Evolutionary conservation across 495 filamentous ascomycete genomes (phyloP).

Genomic region (Penicillium angulare): DNA sequence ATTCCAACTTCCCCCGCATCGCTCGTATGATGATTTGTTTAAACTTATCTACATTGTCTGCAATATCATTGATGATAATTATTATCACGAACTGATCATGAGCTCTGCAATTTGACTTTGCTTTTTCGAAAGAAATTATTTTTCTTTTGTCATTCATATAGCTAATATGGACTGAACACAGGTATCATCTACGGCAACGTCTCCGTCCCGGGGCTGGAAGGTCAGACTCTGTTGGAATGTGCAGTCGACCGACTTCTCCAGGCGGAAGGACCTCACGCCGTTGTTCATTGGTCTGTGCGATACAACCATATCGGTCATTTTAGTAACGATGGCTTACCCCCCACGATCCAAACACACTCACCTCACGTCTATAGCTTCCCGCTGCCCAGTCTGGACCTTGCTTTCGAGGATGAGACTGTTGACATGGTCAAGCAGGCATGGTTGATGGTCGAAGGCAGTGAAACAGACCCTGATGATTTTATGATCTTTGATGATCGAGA

Average conservation of each 20-base stretch:
- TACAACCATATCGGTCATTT: conserved; percentile 53
- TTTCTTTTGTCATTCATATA: conserved; percentile 12
- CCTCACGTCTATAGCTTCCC: conserved; percentile 46
- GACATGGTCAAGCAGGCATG: conserved; percentile 62
- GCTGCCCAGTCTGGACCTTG: conserved; percentile 56
- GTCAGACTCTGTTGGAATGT: conserved; percentile 43
- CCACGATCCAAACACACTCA: conserved; percentile 12
- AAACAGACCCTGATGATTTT: conserved; percentile 50
- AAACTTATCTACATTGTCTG: conserved; percentile 99
- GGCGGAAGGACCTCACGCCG: conserved; percentile 29
- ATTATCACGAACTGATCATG: conserved; percentile 75
- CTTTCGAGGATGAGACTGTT: conserved; percentile 66
- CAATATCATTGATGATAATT: conserved; percentile 75
- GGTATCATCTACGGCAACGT: conserved; percentile 70
- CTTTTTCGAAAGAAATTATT: conserved; percentile 13
- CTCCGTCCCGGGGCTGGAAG: conserved; percentile 31
- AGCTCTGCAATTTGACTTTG: conserved; percentile 21
- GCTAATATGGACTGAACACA: conserved; percentile 55
- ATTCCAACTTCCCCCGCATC: conserved; percentile 5
- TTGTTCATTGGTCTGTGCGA: conserved; percentile 58
- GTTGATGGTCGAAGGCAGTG: conserved; percentile 56
- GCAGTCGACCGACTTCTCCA: conserved; percentile 57
- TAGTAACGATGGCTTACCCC: conserved; percentile 11
- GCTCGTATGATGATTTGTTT: conserved; percentile 72
- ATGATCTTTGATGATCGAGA: conserved; percentile 59